These are phyloP conservation scores for Sclerotinia glacialis DNA, from an alignment of 2,329 filamentous ascomycete genomes.

Conservation along the genomic window DNA sequence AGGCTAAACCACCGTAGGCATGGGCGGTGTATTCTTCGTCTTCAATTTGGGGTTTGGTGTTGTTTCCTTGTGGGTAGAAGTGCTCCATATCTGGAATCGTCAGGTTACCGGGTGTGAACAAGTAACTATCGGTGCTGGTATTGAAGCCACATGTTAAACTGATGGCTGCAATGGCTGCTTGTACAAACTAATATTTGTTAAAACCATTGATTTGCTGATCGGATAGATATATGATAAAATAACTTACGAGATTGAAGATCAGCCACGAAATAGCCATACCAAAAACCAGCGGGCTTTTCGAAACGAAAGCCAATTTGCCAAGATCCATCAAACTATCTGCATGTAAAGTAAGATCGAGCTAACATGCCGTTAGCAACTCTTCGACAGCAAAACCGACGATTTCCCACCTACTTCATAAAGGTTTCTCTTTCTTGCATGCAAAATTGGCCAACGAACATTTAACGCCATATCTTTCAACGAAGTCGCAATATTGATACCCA, in stretches of 20 bases:
- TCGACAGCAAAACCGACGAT: neutral
- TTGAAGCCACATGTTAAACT: constrained; percentile 46
- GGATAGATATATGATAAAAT: constrained; percentile 16
- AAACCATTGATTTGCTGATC: too few species aligned
- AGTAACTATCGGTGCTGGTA: constrained; percentile 38
- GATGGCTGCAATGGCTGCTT: constrained; percentile 46
- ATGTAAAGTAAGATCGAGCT: constrained; percentile 39
- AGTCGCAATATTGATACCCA: constrained; percentile 46
- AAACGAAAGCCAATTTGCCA: constrained; percentile 36
- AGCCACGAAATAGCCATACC: constrained; percentile 38
- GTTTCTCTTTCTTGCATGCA: constrained; percentile 42
- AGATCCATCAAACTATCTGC: constrained; percentile 40
- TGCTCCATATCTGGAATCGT: constrained; percentile 42
- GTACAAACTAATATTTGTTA: constrained; percentile 39
- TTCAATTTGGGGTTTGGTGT: constrained; percentile 27
- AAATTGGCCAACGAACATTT: constrained; percentile 48
- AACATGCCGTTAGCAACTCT: constrained; percentile 16
- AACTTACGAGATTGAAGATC: constrained; percentile 38
- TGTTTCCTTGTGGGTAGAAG: constrained; percentile 39
- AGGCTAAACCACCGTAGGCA: constrained; percentile 43
- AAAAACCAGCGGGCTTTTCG: constrained; percentile 36
- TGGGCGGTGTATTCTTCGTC: constrained; percentile 47
- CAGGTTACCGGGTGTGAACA: constrained; percentile 41
- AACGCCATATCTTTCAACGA: constrained; percentile 46
- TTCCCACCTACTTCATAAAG: constrained; percentile 41